Percentiles rank a stretch among this genome's conserved stretches.
These are phyloP conservation scores for Botrytis paeoniae DNA, from an alignment of 2,329 filamentous ascomycete species.

Conservation along the genomic window DNA sequence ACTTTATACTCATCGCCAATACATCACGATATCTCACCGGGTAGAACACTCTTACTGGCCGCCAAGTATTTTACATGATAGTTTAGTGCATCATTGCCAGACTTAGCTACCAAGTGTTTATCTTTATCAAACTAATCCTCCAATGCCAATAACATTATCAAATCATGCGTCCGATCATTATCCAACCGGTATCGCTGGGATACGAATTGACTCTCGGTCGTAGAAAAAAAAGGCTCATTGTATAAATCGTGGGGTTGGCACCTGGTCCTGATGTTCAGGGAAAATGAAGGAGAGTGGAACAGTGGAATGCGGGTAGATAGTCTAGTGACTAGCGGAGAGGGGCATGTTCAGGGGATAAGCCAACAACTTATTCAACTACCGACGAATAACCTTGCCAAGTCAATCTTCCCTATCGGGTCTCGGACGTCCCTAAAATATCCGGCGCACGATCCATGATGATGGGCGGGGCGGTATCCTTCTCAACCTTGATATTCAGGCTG, in stretches of 20 bases:
- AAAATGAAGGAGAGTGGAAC: neutral
- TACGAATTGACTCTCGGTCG: neutral
- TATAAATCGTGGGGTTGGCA: neutral
- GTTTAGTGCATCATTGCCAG: neutral
- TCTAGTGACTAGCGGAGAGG: neutral
- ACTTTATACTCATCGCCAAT: slow-evolving; percentile 7
- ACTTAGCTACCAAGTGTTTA: neutral
- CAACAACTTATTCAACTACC: neutral
- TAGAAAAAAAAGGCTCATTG: neutral
- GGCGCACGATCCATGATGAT: neutral
- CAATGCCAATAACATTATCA: slow-evolving; percentile 5
- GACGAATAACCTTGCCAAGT: slow-evolving; percentile 1
- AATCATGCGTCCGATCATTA: neutral
- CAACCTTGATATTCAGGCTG: neutral
- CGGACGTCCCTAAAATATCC: neutral
- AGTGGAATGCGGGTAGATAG: neutral
- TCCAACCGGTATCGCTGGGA: neutral
- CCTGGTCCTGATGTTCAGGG: neutral
- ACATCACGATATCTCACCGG: neutral
- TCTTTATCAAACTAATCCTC: neutral
- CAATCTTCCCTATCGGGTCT: neutral
- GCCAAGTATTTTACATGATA: slow-evolving; percentile 8
- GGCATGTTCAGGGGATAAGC: neutral
- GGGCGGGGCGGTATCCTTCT: neutral
- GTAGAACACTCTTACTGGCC: neutral